Base-by-base conservation (phyloP, 495 filamentous ascomycete species). In the Tuber indicum region DNA sequence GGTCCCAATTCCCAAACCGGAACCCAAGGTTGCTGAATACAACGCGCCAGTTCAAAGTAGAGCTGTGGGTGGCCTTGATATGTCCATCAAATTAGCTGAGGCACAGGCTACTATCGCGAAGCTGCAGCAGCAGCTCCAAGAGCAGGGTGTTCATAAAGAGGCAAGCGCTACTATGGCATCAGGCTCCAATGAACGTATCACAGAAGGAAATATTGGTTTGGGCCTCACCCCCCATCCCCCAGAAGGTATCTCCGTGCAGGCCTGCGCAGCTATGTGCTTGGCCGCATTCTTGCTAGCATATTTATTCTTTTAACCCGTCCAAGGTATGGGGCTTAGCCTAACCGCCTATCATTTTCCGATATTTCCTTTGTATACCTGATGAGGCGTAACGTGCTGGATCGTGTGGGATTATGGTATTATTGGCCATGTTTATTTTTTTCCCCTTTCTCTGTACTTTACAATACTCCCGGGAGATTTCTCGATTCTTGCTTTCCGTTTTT, bases 221-320 rank as follows among this genome's bases (percentile, higher is more conserved):
- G 81, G 84, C 26, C 81, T 87, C 45, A 81, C 84, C 44, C 84
- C 86, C 32, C 77, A 80, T 32, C 86, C 85, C 74, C 89, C 90
- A 62, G 87, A 90, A 45, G 94, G 95, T 42, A 94, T 99, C n/a
- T 91, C 96, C 0, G 88, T 99, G 70, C 91, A 94, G 84, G 88
- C 93, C 73, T 92, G 92, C 73, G 96, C 96, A 39, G 87, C 87
- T 21, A 86, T 99, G 72, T 98, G 96, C 82, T 86, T 99, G 84
- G 77, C 95, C 75, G 91, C 93, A 86, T 99, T 99, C 86, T 86
- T 99, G 84, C 87, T 98, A 81, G 96, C 93, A 3, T 99, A 97
- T 84, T 88, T 97, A 81, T 92, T 99, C 85, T 98, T 98, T 84
- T 99, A 90, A 88, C 71, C 74, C 12, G 19, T 72, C 10, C 41